These are phyloP conservation scores for Diplodia seriata DNA, from an alignment of 2,329 filamentous ascomycete species.

Conservation along the genomic window DNA sequence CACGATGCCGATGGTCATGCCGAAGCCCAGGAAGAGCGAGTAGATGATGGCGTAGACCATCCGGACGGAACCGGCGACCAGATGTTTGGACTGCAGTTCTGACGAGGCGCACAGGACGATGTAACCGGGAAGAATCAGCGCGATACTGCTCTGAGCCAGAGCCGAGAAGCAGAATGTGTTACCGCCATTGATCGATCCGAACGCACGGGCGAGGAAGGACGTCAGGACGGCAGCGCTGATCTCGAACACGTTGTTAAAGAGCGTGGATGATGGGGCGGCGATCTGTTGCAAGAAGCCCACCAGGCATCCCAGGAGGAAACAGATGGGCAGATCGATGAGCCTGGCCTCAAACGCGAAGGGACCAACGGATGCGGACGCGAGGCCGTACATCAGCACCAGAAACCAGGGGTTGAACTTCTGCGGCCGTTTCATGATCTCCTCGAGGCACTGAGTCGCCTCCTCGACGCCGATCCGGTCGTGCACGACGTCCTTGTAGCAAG, in stretches of 20 bases:
- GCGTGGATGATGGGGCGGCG: conserved; percentile 73
- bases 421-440: conserved; percentile 66
- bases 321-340: conserved; percentile 77
- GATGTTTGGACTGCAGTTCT: conserved; percentile 56
- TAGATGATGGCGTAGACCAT: conserved; percentile 63
- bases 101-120: conserved; percentile 58
- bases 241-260: conserved; percentile 65
- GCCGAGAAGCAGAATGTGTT: conserved; percentile 59
- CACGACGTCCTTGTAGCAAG: conserved; percentile 82
- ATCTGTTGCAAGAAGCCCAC: conserved; percentile 78
- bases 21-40: conserved; percentile 59
- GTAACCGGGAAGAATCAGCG: conserved; percentile 59
- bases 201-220: conserved; percentile 57
- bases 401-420: conserved; percentile 59
- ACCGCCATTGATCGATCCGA: conserved; percentile 57
- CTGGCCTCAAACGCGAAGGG: conserved; percentile 81
- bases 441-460: conserved; percentile 68
- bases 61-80: conserved; percentile 59
- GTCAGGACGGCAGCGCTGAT: conserved; percentile 58
- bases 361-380: conserved; percentile 77
- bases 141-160: conserved; percentile 58
- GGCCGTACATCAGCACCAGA: conserved; percentile 71
- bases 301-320: conserved; percentile 76
- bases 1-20: conserved; percentile 59
- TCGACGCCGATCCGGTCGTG: conserved; percentile 77